Conservation (phyloP, 306 rosid genomes). For the Ormosia semicastrata region DNA sequence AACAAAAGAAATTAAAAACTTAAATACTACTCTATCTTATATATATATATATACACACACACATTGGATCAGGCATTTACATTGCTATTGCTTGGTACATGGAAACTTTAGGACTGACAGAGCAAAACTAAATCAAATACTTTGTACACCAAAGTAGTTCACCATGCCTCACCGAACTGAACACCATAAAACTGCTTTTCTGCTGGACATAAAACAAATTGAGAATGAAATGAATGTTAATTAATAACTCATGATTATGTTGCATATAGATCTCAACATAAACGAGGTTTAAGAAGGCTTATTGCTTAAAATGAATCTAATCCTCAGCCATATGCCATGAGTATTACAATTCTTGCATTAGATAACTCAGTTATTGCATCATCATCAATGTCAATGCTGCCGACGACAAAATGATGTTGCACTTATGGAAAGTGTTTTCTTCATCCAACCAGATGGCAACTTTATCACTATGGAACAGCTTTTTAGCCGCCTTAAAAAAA, state of each 20-base stretch:
- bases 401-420: conserved; percentile 24
- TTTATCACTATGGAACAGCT: conserved; percentile 15
- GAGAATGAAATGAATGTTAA: background rate
- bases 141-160: conserved; percentile 36
- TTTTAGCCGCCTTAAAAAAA: background rate
- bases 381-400: conserved; percentile 14
- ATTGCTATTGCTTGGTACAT: conserved; percentile 35
- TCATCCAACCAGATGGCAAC: conserved; percentile 9
- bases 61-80: too few species aligned
- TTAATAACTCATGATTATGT: background rate
- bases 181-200: conserved; percentile 30
- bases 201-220: conserved; percentile 35
- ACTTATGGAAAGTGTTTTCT: conserved; percentile 1
- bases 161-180: conserved; percentile 27
- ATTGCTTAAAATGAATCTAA: conserved; percentile 16
- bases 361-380: conserved; percentile 11
- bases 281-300: background rate
- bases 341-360: conserved; percentile 14
- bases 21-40: conserved; percentile 27
- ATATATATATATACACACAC: too few species aligned
- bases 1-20: too few species aligned
- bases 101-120: conserved; percentile 14
- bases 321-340: conserved; percentile 21
- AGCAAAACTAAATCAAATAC: conserved; percentile 22
- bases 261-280: background rate